These are phyloP conservation scores for Penstemon eatonii DNA, from an alignment of 257 asterid genomes.

Conservation along the genomic window DNA sequence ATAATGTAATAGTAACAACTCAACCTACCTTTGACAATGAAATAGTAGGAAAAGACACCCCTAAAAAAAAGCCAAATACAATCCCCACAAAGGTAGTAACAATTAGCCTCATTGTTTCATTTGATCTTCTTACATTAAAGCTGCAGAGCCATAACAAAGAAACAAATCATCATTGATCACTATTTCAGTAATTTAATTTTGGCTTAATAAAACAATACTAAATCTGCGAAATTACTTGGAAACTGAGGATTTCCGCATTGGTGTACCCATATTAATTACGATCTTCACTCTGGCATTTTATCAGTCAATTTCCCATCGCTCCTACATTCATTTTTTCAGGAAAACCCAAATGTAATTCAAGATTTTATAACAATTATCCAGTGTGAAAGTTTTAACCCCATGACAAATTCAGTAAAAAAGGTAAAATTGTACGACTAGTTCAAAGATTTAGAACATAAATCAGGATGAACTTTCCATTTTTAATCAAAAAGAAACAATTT, in stretches of 20 bases:
- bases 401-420: not conserved
- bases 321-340: constrained; percentile 21
- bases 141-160: constrained; percentile 37
- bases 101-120: constrained; percentile 78
- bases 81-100: constrained; percentile 81
- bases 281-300: constrained; percentile 31
- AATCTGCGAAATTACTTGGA: constrained; percentile 34
- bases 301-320: constrained; percentile 28
- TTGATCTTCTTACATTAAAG: constrained; percentile 56
- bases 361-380: not conserved
- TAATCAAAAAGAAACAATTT: constrained; percentile 14
- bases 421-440: constrained; percentile 9
- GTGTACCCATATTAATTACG: constrained; percentile 44
- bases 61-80: constrained; percentile 79
- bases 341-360: not conserved
- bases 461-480: constrained; percentile 14
- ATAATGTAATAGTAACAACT: not conserved
- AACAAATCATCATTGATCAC: constrained; percentile 9
- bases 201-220: constrained; percentile 1
- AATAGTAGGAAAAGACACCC: constrained; percentile 74
- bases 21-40: constrained; percentile 73
- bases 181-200: not conserved
- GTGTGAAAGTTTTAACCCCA: constrained; percentile 22
- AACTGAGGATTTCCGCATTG: constrained; percentile 33
- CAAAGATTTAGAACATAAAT: constrained; percentile 19